Base-by-base conservation (phyloP, 1,284 basidiomycete genomes). In the Neonothopanus nambi region DNA sequence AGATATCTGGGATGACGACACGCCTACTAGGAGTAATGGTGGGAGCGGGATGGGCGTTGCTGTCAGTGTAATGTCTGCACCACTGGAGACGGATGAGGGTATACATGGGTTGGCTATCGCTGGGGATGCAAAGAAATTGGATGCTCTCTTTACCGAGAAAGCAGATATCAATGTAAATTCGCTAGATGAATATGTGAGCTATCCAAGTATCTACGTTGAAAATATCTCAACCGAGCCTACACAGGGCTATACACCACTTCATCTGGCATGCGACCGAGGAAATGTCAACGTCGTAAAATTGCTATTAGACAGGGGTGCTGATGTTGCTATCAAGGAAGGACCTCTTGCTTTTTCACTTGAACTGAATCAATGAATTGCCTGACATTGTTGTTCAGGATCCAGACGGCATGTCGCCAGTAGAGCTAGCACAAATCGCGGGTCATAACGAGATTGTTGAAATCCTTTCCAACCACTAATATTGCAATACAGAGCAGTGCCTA, bases 261-360 rank as follows among this genome's bases (percentile, higher is more conserved):
- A 96, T 63, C 77, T 95, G 0, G 93, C 93, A 1, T 83, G 84
- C 17, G 93, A 96, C 65, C 76, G 93, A 65, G 93, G 93, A 0
- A 79, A 85, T 59, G 50, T 73, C 3, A 71, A 74, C 0, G 71
- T 81, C 0, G 88, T 89, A 3, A 69, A 77, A 59, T 52, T 84
- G 3, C 68, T 96, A 24, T 66, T 95, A n/a, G 62, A 70, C 9
- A 74, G 75, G 39, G 91, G 91, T 0, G 92, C 87, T 4, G 81
- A 93, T 63, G 65, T 63, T 40, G 66, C 65, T 21, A 68, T 88
- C n/a, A 82, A 84, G 77, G 90, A 89, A 47, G 62, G 13, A 33
- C 30, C 51, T 39, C 42, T 15, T 33, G 28, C 41, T 37, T 35
- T 52, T 33, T 43, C 56, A 20, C 41, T 36, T 24, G 23, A 41